A percentile compares a stretch with the other conserved stretches of the same genome.
phyloP scores from a whole-genome alignment of 495 filamentous ascomycete species.

The Aspergillus cavernicola region DNA sequence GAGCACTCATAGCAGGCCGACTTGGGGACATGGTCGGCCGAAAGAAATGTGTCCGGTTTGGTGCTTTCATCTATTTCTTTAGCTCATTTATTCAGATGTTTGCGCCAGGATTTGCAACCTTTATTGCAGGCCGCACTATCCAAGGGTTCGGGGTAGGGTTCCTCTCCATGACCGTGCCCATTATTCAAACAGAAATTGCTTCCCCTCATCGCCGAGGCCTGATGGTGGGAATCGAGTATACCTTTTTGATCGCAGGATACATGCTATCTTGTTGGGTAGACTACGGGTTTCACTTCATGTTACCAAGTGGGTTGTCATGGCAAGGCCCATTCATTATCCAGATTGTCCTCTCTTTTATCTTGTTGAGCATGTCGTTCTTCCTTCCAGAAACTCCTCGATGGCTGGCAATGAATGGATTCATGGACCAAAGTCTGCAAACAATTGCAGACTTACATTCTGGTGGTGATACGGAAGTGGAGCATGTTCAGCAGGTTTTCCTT shows the following conservation, averaged over 20 bases:
- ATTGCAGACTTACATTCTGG: slow-evolving; percentile 26
- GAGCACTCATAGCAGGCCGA: slow-evolving; percentile 25
- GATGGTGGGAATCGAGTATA: slow-evolving; percentile 33
- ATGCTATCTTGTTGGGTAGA: slow-evolving; percentile 33
- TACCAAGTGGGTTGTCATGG: slow-evolving; percentile 27
- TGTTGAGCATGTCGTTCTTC: slow-evolving; percentile 25
- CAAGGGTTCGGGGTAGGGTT: slow-evolving; percentile 27
- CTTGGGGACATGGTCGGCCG: slow-evolving; percentile 30
- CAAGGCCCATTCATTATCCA: slow-evolving; percentile 29
- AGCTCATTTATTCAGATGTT: slow-evolving; percentile 30
- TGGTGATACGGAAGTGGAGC: slow-evolving; percentile 21
- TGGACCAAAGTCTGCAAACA: slow-evolving; percentile 26
- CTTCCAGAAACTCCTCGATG: slow-evolving; percentile 22
- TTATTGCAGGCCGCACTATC: slow-evolving; percentile 27
- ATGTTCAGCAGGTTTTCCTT: slow-evolving; percentile 20
- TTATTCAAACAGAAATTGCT: slow-evolving; percentile 30
- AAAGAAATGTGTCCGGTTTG: slow-evolving; percentile 30
- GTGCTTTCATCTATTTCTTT: slow-evolving; percentile 33
- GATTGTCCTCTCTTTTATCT: slow-evolving; percentile 26
- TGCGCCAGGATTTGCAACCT: slow-evolving; percentile 25
- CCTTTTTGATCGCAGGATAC: slow-evolving; percentile 26
- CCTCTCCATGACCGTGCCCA: slow-evolving; percentile 29
- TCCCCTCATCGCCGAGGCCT: slow-evolving; percentile 23
- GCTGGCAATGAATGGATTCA: slow-evolving; percentile 29
- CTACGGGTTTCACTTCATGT: slow-evolving; percentile 30